Percentiles rank a stretch among this genome's conserved stretches.
Conservation (phyloP, 345 rosid species). For the Camelina neglecta region DNA sequence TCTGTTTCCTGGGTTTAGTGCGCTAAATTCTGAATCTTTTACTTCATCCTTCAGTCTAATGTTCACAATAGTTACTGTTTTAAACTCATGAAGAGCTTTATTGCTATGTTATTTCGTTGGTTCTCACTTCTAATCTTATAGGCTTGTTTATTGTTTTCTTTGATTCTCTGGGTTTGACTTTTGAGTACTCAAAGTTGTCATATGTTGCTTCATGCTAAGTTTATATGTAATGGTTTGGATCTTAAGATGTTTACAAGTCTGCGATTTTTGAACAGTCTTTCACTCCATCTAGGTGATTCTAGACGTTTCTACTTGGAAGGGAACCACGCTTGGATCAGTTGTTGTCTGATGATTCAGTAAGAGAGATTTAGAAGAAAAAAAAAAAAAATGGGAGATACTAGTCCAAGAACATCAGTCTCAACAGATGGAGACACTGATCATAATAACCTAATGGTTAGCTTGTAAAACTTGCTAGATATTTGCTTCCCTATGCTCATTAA, state of each 20-base stretch:
- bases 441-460: slow-evolving; percentile 65
- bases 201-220: background rate
- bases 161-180: slow-evolving; percentile 3
- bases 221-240: slow-evolving; percentile 8
- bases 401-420: slow-evolving; percentile 83
- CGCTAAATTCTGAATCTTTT: slow-evolving; percentile 4
- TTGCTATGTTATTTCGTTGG: background rate
- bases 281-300: background rate
- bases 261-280: background rate
- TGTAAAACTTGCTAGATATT: slow-evolving; percentile 6
- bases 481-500: slow-evolving; percentile 19
- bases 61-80: background rate
- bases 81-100: background rate
- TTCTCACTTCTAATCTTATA: background rate
- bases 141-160: slow-evolving; percentile 11
- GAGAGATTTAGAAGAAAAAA: slow-evolving; percentile 32
- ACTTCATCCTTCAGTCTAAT: slow-evolving; percentile 2
- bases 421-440: slow-evolving; percentile 82
- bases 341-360: slow-evolving; percentile 50
- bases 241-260: too few relatives aligned
- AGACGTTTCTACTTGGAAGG: slow-evolving; percentile 39
- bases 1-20: background rate
- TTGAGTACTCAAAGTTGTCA: background rate
- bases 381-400: slow-evolving; percentile 74
- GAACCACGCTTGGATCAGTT: slow-evolving; percentile 42